Evolutionary conservation across 768 basidiomycete species (phyloP), one percentile per base, ranked within the genome.

Genomic region (Lyophyllum shimeji): DNA sequence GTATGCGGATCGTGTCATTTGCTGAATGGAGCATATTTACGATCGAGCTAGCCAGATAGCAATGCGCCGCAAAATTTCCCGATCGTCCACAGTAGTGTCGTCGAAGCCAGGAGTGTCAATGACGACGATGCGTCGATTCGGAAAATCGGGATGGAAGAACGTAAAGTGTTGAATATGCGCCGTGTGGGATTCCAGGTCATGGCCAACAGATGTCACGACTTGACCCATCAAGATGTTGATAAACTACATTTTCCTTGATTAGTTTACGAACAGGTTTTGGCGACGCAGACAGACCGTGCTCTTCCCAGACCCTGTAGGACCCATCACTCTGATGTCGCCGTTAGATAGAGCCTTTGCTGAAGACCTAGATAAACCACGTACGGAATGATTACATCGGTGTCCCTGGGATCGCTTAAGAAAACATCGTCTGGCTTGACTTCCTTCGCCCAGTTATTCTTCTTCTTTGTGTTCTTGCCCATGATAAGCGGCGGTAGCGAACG

Each of bases 61-160:
- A 15, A 67, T 61, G 18, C 58, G 59, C 23, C 57, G 50, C 50
- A 65, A 34, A 39, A 67, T 61, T 18, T 68, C 63, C 1, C 52
- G 31, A 43, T 68, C 67, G 12, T 61, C 51, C 4, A 56, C 60
- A 31, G 62, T 52, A 1, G 60, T 63, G 52, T 65, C 65, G 42
- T 67, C 60, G 42, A 68, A 67, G 23, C 64, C 67, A 17, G 63
- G 67, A 15, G 67, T 67, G 45, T 65, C 65, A 12, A 60, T 55
- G 18, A 67, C 58, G 9, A 65, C 59, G 40, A 64, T 47, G 27
- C 65, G 55, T 17, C 53, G 60, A 39, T 55, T 59, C 7, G 55
- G 53, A 29, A 45, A 59, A 54, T 51, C 52, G 12, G 63, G 64
- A 17, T 63, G 61, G 2, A 46, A 54, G 8, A 59, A 50, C n/a